Base-by-base conservation (phyloP, 2,329 filamentous ascomycete species). In the Talaromyces albobiverticillius region DNA sequence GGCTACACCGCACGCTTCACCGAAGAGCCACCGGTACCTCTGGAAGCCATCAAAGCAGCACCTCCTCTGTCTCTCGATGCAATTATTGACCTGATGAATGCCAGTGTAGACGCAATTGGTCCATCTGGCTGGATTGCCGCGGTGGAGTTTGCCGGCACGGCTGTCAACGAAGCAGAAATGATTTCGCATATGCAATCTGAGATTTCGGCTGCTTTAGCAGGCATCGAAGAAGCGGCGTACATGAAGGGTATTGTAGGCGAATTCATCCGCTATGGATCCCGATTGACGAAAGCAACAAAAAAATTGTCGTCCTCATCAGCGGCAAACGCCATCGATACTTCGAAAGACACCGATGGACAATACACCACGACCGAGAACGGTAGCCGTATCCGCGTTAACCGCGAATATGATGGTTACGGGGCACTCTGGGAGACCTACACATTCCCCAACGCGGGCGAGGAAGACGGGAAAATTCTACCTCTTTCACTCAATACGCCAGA, bases 401-500 rank as follows among this genome's bases (percentile, higher is more conserved):
- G 54, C 45, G 54, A 56, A 53, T 53, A 56, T 38, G 54, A 56
- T 22, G 3, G 49, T 13, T 53, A 53, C 22, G 54, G 54, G 26
- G 53, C 46, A 49, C 50, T 56, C 16, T 56, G 54, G 54, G 54
- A 56, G 38, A 56, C 54, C 18, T 53, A 53, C 29, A 56, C 9
- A 57, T 59, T 25, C 64, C 66, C 43, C 66, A 68, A 46, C 62
- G 64, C 20, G 42, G 65, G 63, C 25, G 69, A 72, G 41, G 64
- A 61, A 3, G 62, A 64, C 46, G 67, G 67, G 20, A 71, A 71
- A 60, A 72, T 87, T 62, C 74, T 95, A 50, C 90, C 90, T 8
- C 73, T 95, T 1, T 90, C 90, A 6, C 76, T 91, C 58, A 89
- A 87, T 72, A 77, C 55, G 9, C 26, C 36, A 13, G 57, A 85